Base-by-base conservation (phyloP, 164 flowering plant species). In the Stephania japonica region DNA sequence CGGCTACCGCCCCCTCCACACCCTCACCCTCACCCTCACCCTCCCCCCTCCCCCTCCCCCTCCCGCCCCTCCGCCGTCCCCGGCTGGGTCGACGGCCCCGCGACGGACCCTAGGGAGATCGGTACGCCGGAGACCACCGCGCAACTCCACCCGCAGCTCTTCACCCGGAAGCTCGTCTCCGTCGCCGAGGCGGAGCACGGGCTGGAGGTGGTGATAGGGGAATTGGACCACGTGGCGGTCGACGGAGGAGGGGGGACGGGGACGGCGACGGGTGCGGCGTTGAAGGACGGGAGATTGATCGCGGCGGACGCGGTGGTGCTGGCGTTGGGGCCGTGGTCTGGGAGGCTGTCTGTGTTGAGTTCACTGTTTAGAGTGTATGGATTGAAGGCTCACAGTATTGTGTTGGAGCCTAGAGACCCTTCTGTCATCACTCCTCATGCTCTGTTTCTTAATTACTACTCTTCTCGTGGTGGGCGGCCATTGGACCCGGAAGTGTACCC, bases 321-420 rank as follows among this genome's bases (percentile, higher is more conserved):
- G 82, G 90, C 99, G 0, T 80, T 95, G 16, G 99, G 99, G 32
- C 98, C 99, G 32, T 95, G 99, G 99, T 85, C 87, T 2, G 76
- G 83, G 21, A 85, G 84, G 74, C 78, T 92, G 10, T 80, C 78
- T 49, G 27, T 90, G 13, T 42, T 92, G 74, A 74, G 84, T 0
- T 84, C 88, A 3, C 50, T 90, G 41, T 91, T 94, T 72, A 83
- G 86, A 42, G 90, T 95, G 9, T 83, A 78, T 65, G 97, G 94
- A 41, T 76, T 89, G 7, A 95, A 91, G 79, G 98, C 93, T 12
- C 99, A 95, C 67, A 90, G 97, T 70, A 87, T 95, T 9, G 90
- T 92, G 56, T 82, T 92, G 80, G 87, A 85, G 82, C 99, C 97
- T 0, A 82, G 79, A 65, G 86, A 88, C 16, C 85, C 88, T 0